phyloP scores from a whole-genome alignment of 148 eudicot genomes.

The Chenopodium suecicum region DNA sequence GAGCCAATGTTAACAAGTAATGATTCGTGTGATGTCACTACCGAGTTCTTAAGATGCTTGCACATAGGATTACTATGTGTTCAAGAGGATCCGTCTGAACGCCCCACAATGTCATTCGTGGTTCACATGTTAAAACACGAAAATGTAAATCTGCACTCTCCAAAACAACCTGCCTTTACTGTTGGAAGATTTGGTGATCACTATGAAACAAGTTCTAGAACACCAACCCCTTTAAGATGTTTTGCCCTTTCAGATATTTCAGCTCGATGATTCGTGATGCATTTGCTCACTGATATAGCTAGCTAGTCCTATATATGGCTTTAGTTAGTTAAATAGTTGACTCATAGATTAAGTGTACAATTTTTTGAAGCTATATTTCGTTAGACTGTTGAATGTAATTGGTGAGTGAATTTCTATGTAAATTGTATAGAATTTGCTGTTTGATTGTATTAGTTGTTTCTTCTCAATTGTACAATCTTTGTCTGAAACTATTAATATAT shows the following conservation, averaged over 20 bases:
- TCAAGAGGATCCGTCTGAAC: conserved; percentile 39
- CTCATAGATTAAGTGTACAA: not conserved
- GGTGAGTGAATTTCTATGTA: not conserved
- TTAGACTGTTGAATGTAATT: not conserved
- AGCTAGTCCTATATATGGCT: not conserved
- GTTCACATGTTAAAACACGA: conserved; percentile 34
- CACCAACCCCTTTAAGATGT: conserved; percentile 12
- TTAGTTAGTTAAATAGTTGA: not conserved
- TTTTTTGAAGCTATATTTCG: not conserved
- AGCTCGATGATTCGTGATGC: not conserved
- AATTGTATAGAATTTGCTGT: not conserved
- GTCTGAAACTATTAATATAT: too few relatives aligned
- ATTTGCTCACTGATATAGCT: not conserved
- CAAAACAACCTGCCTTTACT: conserved; percentile 33
- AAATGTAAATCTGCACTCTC: conserved; percentile 24
- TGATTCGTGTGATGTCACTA: not conserved
- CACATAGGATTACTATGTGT: conserved; percentile 42
- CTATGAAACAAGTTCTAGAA: conserved; percentile 13
- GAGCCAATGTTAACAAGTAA: conserved; percentile 25
- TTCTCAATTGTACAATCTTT: too few relatives aligned
- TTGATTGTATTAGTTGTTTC: not conserved
- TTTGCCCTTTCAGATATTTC: conserved; percentile 5
- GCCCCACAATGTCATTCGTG: conserved; percentile 38
- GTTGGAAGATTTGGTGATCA: conserved; percentile 24
- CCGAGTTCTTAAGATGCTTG: conserved; percentile 33